Evolutionary conservation across 2,329 filamentous ascomycete genomes (phyloP).

Genomic region (Claviceps digitariae): DNA sequence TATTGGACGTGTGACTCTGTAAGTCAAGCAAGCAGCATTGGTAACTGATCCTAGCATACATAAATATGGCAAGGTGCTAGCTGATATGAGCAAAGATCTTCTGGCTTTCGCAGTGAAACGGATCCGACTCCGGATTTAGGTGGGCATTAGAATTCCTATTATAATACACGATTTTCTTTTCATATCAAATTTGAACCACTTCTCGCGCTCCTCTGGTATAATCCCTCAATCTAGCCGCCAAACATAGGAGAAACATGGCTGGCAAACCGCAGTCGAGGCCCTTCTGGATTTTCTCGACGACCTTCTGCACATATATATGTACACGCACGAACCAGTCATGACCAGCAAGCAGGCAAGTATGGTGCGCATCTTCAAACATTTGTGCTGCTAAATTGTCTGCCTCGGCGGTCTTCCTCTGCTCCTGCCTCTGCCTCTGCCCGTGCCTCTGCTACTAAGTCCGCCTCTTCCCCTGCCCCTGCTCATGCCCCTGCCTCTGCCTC

Average conservation of each 20-base stretch:
- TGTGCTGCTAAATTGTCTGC: neutral
- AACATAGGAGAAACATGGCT: neutral
- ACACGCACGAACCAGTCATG: neutral
- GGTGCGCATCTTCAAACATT: neutral
- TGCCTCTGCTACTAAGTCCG: neutral
- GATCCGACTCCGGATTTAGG: no score
- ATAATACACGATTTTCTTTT: neutral
- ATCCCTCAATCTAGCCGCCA: neutral
- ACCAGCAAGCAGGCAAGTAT: neutral
- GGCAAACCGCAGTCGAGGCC: neutral
- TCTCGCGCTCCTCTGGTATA: neutral
- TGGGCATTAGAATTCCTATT: no score
- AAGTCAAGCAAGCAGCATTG: no score
- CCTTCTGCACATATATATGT: neutral
- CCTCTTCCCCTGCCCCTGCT: constrained; percentile 11
- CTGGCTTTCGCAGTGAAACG: no score
- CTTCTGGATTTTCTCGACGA: neutral
- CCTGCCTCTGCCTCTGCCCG: constrained; percentile 10
- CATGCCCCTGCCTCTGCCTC: constrained; percentile 6
- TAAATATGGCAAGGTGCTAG: no score
- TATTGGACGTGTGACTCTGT: no score
- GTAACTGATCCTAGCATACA: no score
- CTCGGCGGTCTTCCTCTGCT: neutral
- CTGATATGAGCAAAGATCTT: no score
- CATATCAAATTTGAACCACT: neutral